phyloP scores from a whole-genome alignment of 148 eudicot genomes.

The Limonium bicolor region DNA sequence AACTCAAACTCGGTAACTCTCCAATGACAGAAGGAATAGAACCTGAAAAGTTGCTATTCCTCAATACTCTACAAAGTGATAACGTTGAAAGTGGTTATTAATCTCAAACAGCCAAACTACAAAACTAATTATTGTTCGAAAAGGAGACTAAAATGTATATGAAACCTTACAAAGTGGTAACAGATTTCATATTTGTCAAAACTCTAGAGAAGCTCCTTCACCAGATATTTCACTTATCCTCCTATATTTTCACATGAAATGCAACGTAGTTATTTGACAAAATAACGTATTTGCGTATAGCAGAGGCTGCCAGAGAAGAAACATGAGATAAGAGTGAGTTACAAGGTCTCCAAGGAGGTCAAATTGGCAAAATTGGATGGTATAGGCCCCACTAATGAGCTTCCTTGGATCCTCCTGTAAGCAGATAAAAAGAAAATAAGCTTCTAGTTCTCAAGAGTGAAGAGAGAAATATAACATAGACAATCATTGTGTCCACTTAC shows the following conservation, averaged over 20 bases:
- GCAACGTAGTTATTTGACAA: too few species aligned
- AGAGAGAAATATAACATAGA: too few species aligned
- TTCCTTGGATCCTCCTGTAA: slow-evolving; percentile 51
- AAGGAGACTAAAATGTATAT: too few species aligned
- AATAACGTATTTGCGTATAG: neutral
- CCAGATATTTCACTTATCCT: slow-evolving; percentile 6
- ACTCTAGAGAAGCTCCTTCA: slow-evolving; percentile 8
- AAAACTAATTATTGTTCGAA: too few species aligned
- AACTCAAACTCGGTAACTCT: slow-evolving; percentile 20
- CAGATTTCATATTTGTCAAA: slow-evolving; percentile 5
- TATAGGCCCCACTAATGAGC: slow-evolving; percentile 44
- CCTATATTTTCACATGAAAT: slow-evolving; percentile 7
- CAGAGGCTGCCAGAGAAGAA: neutral
- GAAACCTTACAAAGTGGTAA: slow-evolving; percentile 5
- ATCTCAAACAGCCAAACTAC: too few species aligned
- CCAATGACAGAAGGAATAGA: slow-evolving; percentile 44
- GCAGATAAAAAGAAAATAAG: too few species aligned
- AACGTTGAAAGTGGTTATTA: too few species aligned
- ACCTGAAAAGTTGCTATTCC: slow-evolving; percentile 57
- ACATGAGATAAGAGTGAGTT: slow-evolving; percentile 4
- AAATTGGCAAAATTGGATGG: slow-evolving; percentile 38
- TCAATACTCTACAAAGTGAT: slow-evolving; percentile 35
- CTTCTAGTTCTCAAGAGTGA: too few species aligned
- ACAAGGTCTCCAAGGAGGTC: slow-evolving; percentile 35
- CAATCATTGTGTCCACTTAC: too few species aligned